A percentile compares a stretch with the other conserved stretches of the same genome.
phyloP scores from a whole-genome alignment of 176 grass and related monocot species.

The Carex littledalei region DNA sequence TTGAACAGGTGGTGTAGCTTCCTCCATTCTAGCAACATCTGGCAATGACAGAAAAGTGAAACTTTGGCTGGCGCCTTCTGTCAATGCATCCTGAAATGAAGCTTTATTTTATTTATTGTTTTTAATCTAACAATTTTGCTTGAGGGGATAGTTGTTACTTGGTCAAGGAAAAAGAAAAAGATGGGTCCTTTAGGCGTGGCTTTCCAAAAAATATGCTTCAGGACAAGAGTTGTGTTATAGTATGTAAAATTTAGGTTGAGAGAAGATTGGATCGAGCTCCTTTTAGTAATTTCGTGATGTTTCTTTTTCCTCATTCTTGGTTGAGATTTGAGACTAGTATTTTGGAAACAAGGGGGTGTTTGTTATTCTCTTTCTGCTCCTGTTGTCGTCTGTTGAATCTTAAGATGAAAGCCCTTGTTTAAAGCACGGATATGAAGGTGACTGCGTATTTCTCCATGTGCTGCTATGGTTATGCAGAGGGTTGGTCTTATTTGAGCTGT shows the following conservation, averaged over 20 bases:
- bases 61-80: conserved; percentile 67
- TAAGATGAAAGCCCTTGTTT: not conserved
- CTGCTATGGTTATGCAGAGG: not conserved
- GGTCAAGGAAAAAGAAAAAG: not conserved
- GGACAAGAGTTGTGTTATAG: not conserved
- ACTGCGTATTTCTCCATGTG: not conserved
- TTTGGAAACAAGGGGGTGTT: not conserved
- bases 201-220: not conserved
- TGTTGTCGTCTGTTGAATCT: not conserved
- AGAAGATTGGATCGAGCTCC: not conserved
- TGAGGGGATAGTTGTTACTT: conserved; percentile 9
- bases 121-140: conserved; percentile 10
- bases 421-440: not conserved
- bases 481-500: not conserved
- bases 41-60: conserved; percentile 88
- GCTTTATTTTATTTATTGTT: not conserved
- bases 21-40: conserved; percentile 44
- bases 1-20: conserved; percentile 40
- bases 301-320: not conserved
- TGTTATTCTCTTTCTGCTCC: not conserved
- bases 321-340: not conserved
- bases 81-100: conserved; percentile 31
- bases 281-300: not conserved
- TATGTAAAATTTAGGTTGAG: conserved; percentile 1
- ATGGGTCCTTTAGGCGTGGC: not conserved